Evolutionary conservation across 106 monocot species (phyloP).

Genomic region (Dendrobium huoshanense): DNA sequence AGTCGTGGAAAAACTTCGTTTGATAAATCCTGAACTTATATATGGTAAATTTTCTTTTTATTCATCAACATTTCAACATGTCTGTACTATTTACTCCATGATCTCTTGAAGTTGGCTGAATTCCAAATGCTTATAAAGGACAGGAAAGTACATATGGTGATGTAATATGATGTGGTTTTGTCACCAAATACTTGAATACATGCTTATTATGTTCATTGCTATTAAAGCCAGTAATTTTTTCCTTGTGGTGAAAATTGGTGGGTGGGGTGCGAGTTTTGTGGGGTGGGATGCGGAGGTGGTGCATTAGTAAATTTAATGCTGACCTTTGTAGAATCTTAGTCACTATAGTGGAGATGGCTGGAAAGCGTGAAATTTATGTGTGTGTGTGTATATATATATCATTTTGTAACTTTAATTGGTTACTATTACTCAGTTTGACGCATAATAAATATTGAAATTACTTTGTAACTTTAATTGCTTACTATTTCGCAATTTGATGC

Average conservation of each 20-base stretch:
- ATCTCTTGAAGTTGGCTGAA: background rate
- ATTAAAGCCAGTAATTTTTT: background rate
- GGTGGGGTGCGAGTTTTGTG: no score
- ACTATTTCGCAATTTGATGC: no score
- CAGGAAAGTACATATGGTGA: background rate
- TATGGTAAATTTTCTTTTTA: slow-evolving; percentile 54
- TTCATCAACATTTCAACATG: background rate
- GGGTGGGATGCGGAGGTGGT: no score
- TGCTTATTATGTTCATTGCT: background rate
- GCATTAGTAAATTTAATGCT: no score
- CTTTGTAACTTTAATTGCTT: no score
- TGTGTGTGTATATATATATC: background rate
- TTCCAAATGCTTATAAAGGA: slow-evolving; percentile 1
- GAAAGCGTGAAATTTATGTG: background rate
- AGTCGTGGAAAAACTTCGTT: slow-evolving; percentile 84
- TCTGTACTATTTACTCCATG: background rate
- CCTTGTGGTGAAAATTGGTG: background rate
- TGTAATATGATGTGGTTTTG: background rate
- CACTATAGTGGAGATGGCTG: background rate
- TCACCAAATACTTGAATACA: background rate
- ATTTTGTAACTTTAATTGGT: no score
- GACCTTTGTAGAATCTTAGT: background rate
- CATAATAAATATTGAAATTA: no score
- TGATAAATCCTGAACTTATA: slow-evolving; percentile 75
- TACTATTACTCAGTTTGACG: no score